Evolutionary conservation across 495 filamentous ascomycete species (phyloP).

Genomic region (Schizothecium vesticola): DNA sequence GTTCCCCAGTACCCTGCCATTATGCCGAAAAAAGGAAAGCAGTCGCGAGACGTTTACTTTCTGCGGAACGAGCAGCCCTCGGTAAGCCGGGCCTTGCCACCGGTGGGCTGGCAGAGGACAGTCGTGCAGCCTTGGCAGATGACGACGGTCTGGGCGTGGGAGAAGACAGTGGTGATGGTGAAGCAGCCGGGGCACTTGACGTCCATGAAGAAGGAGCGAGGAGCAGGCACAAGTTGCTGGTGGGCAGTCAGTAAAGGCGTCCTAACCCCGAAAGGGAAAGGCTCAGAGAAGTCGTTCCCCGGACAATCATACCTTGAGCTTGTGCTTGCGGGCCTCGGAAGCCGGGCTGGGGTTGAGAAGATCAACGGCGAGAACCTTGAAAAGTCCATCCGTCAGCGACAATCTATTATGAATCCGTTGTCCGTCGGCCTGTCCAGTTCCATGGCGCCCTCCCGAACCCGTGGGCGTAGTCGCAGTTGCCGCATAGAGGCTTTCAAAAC

Average conservation of each 20-base stretch:
- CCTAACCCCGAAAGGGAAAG: neutral
- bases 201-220: conserved; percentile 99
- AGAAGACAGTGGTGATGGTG: conserved; percentile 99
- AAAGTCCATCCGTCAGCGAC: conserved; percentile 36
- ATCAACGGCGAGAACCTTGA: conserved; percentile 98
- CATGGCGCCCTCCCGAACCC: neutral
- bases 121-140: conserved; percentile 98
- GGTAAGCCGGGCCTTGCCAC: conserved; percentile 91
- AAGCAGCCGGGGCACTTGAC: conserved; percentile 99
- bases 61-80: conserved; percentile 99
- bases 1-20: conserved; percentile 40
- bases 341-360: conserved; percentile 96
- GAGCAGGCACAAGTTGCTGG: conserved; percentile 87
- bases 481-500: neutral
- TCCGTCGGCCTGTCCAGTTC: neutral
- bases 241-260: conserved; percentile 19
- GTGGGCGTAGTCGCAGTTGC: neutral
- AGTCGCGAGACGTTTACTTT: conserved; percentile 68
- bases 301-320: conserved; percentile 83
- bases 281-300: neutral
- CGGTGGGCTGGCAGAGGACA: conserved; percentile 96
- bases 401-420: neutral
- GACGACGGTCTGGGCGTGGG: conserved; percentile 98
- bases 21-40: conserved; percentile 45
- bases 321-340: conserved; percentile 97